Evolutionary conservation across 1,284 basidiomycete species (phyloP).

Genomic region (Tilletia walkeri): DNA sequence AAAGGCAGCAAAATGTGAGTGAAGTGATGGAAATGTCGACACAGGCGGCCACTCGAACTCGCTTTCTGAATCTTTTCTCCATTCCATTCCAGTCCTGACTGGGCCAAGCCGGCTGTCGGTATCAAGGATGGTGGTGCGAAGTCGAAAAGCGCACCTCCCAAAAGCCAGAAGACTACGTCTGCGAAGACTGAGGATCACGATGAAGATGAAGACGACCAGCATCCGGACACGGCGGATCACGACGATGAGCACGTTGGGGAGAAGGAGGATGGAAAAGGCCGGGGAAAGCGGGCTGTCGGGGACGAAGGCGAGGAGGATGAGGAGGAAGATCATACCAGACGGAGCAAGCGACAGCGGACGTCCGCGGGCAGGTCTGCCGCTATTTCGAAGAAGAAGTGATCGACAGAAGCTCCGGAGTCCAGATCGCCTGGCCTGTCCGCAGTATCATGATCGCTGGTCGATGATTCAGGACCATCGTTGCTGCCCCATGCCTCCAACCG

Average conservation of each 20-base stretch:
- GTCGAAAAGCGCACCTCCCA: constrained; percentile 22
- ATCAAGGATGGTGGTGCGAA: constrained; percentile 18
- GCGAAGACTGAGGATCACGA: not conserved
- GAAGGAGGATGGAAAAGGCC: not conserved
- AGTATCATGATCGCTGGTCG: no score
- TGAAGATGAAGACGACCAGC: not conserved
- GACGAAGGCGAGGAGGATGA: not conserved
- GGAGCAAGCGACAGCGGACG: constrained; percentile 6
- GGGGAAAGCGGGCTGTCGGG: not conserved
- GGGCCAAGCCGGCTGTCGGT: constrained; percentile 34
- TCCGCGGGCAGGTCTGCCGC: not conserved
- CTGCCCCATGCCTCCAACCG: no score
- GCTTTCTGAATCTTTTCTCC: not conserved
- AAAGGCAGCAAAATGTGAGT: constrained; percentile 10
- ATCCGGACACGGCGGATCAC: constrained; percentile 10
- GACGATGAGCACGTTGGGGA: not conserved
- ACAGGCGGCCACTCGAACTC: not conserved
- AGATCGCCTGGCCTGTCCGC: no score
- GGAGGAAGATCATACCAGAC: not conserved
- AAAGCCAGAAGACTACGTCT: constrained; percentile 20
- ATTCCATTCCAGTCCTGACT: constrained; percentile 32
- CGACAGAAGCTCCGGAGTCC: no score
- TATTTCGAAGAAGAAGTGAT: no score
- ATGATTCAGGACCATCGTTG: no score
- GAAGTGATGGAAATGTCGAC: not conserved